phyloP scores from a whole-genome alignment of 2,329 filamentous ascomycete species.

The Cyclaneusma minus region DNA sequence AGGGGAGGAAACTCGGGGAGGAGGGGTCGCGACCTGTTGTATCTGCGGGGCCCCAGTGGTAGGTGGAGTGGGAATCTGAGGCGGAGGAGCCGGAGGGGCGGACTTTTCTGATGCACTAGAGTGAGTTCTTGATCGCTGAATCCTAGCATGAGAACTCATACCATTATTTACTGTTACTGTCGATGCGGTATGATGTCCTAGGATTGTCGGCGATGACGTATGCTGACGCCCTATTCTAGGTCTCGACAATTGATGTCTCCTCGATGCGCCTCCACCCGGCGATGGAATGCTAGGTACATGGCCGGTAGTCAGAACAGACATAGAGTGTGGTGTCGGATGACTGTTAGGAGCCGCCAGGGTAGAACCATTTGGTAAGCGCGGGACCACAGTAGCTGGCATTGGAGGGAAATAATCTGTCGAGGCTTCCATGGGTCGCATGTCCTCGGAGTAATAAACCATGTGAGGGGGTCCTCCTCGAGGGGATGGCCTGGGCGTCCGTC shows the following conservation, averaged over 20 bases:
- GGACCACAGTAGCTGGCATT: conserved; percentile 28
- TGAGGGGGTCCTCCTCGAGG: conserved; percentile 38
- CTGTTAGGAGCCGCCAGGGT: conserved; percentile 7
- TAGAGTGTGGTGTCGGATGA: conserved; percentile 39
- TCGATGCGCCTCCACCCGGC: conserved; percentile 48
- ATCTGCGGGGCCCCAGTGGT: conserved; percentile 25
- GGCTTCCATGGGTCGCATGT: conserved; percentile 48
- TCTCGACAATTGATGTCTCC: conserved; percentile 39
- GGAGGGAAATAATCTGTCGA: conserved; percentile 75
- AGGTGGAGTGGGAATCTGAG: conserved; percentile 34
- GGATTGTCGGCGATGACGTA: conserved; percentile 65
- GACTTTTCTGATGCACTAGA: conserved; percentile 37
- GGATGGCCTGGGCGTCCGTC: conserved; percentile 66
- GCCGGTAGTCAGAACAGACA: conserved; percentile 67
- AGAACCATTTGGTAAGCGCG: conserved; percentile 17
- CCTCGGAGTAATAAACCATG: conserved; percentile 43
- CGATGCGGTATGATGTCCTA: conserved; percentile 18
- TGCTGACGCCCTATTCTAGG: conserved; percentile 54
- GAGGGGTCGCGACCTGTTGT: conserved; percentile 23
- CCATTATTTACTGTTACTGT: conserved; percentile 12
- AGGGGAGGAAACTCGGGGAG: conserved; percentile 32
- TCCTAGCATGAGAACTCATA: conserved; percentile 19
- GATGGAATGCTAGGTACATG: conserved; percentile 71
- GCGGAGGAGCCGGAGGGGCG: conserved; percentile 29
- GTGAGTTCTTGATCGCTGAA: conserved; percentile 39